phyloP scores from a whole-genome alignment of 176 grass and related monocot species.

The Dactylis glomerata region DNA sequence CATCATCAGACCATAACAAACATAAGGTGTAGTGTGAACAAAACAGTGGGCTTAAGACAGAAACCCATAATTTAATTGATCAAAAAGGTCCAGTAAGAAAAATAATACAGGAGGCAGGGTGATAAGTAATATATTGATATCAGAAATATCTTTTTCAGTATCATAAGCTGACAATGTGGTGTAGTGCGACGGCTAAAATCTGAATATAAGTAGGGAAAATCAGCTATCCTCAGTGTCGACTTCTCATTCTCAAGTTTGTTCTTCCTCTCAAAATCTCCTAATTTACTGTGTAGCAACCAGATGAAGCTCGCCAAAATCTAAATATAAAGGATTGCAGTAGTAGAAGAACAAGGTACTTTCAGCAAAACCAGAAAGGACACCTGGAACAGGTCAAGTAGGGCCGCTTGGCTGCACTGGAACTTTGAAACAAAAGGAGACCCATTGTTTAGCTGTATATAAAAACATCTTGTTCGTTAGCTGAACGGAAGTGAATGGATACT shows the following conservation, averaged over 20 bases:
- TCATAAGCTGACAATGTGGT: not conserved
- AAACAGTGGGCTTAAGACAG: not conserved
- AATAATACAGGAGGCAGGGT: not conserved
- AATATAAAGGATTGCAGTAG: not conserved
- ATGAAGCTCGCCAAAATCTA: not conserved
- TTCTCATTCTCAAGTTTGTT: not conserved
- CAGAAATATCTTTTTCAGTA: not conserved
- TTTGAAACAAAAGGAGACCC: conserved; percentile 87
- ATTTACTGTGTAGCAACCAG: not conserved
- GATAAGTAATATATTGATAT: not conserved
- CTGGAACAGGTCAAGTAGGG: conserved; percentile 83
- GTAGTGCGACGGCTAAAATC: not conserved
- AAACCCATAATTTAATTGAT: conserved; percentile 4
- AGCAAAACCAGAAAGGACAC: conserved; percentile 36
- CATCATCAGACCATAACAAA: conserved; percentile 24
- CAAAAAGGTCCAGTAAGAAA: not conserved
- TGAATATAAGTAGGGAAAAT: not conserved
- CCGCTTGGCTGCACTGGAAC: conserved; percentile 79
- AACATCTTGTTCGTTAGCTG: conserved; percentile 28
- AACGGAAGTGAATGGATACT: not conserved
- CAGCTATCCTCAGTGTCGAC: not conserved
- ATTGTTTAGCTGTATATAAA: conserved; percentile 58
- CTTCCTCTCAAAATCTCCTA: not conserved
- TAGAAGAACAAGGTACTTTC: conserved; percentile 3
- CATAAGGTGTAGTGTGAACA: not conserved